Conservation (phyloP, 2,329 filamentous ascomycete species). For the Stachybotrys chartarum region DNA sequence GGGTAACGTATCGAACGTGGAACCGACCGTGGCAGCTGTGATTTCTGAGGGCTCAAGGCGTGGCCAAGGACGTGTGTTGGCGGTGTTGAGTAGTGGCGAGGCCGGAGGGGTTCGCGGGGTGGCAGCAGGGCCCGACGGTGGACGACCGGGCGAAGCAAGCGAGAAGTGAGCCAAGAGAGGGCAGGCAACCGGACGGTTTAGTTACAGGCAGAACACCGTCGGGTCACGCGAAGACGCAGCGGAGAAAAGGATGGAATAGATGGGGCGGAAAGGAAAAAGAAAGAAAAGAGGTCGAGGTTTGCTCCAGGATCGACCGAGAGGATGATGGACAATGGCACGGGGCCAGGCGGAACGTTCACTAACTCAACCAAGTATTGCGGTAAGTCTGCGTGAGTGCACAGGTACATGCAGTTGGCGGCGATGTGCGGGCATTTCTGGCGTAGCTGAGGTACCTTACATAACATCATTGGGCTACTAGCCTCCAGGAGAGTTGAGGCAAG, state of each 20-base stretch:
- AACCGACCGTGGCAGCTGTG: neutral
- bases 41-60: neutral
- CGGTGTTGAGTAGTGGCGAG: neutral
- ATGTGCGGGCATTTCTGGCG: neutral
- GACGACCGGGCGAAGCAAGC: neutral
- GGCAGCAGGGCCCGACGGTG: neutral
- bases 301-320: neutral
- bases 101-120: neutral
- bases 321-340: neutral
- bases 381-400: neutral
- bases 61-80: neutral
- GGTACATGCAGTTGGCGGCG: neutral
- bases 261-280: neutral
- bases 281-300: neutral
- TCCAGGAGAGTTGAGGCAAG: too few species aligned
- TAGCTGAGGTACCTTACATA: neutral
- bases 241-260: neutral
- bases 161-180: too few species aligned
- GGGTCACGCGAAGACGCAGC: neutral
- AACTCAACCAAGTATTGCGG: neutral
- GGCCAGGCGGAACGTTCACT: neutral
- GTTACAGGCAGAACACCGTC: neutral
- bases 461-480: neutral
- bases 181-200: neutral
- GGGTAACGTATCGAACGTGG: neutral